phyloP scores from a whole-genome alignment of 257 asterid genomes.

The Prunella vulgaris region DNA sequence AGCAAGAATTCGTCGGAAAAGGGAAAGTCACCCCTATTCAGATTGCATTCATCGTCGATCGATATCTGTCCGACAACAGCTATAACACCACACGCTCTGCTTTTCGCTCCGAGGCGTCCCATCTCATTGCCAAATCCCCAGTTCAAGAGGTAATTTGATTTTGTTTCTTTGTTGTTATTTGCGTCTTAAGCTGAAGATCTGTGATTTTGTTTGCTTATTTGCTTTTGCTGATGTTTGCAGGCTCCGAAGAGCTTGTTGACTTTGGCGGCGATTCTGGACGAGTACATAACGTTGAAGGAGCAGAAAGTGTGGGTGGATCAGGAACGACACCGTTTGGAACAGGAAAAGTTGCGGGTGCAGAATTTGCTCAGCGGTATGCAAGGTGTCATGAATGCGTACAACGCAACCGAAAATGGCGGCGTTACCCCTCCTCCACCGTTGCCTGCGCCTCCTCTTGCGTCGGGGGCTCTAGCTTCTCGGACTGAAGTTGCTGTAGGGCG shows the following conservation, averaged over 20 bases:
- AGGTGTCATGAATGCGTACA: constrained; percentile 66
- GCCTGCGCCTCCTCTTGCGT: constrained; percentile 27
- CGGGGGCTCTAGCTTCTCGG: constrained; percentile 25
- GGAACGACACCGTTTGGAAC: constrained; percentile 68
- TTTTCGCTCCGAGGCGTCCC: constrained; percentile 81
- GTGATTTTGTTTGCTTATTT: neutral
- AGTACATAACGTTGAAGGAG: constrained; percentile 77
- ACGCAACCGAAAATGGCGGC: constrained; percentile 27
- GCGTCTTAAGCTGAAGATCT: neutral
- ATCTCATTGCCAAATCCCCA: constrained; percentile 67
- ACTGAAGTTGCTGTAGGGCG: constrained; percentile 24
- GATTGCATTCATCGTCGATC: constrained; percentile 90
- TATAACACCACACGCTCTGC: constrained; percentile 48
- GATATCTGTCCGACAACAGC: constrained; percentile 69
- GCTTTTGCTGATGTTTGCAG: constrained; percentile 25
- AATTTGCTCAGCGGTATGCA: constrained; percentile 76
- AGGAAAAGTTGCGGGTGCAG: constrained; percentile 63
- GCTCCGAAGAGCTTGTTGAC: constrained; percentile 84
- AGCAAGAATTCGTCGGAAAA: constrained; percentile 55
- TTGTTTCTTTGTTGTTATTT: neutral
- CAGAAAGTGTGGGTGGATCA: constrained; percentile 70
- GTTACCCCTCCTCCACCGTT: constrained; percentile 36
- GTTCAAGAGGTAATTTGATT: constrained; percentile 52
- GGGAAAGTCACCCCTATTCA: constrained; percentile 86
- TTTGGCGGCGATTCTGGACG: constrained; percentile 77